Base-by-base conservation (phyloP, 495 filamentous ascomycete genomes). In the Xylaria curta region DNA sequence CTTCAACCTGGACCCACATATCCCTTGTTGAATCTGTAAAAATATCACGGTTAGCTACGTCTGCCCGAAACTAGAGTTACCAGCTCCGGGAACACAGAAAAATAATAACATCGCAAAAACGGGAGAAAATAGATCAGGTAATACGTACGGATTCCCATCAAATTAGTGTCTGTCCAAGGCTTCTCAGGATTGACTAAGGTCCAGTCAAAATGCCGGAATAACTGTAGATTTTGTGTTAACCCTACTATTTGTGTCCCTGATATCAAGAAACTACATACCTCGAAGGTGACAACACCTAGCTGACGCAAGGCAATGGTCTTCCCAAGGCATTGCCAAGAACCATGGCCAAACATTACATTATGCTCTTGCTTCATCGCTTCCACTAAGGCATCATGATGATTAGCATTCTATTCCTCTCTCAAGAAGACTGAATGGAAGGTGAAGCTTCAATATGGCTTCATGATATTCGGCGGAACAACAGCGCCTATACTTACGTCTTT, bases 281-380 rank as follows among this genome's bases (percentile, higher is more conserved):
- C 87, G 40, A 86, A 82, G 60, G 89, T 72, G 0, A 81, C 72
- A 78, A 89, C 88, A 38, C 81, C 80, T 46, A 87, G 68, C 78
- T 91, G 87, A 81, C 87, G 85, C 76, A 86, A 79, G 5, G 87
- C 87, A 75, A 90, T 84, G 72, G 85, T 82, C 71, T 78, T 83
- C 0, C 88, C 88, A 61, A 89, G 68, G 74, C 89, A 91, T 13
- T 83, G 80, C 54, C 87, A 78, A 15, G 86, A 75, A 1, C 88
- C 88, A 76, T 85, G 85, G 33, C 87, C 87, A 78, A 90, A 90
- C 1, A 78, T 81, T 70, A 89, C 76, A 51, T 84, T 84, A 64
- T 86, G 84, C 75, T 75, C 74, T 53, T 61, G 81, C 61, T 86
- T 87, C 73, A 85, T 87, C 53, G 82, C 85, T 73, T 81, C 74